A percentile compares a stretch with the other conserved stretches of the same genome.
These are phyloP conservation scores for Ophiorrhiza pumila DNA, from an alignment of 257 asterid genomes.

Conservation along the genomic window DNA sequence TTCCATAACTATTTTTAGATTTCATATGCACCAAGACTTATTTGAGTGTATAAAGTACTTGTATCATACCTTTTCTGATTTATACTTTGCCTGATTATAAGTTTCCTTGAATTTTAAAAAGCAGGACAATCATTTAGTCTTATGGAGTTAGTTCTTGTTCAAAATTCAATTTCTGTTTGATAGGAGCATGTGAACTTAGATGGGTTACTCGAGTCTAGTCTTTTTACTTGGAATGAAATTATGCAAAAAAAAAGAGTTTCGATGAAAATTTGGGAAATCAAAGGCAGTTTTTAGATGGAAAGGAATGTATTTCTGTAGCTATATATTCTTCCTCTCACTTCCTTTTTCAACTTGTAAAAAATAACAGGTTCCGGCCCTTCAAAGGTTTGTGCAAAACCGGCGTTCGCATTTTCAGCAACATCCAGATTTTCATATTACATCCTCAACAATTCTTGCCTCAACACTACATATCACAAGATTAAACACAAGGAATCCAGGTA, in stretches of 20 bases:
- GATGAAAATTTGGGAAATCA: not conserved
- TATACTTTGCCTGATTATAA: too few species aligned
- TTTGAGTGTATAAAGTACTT: too few species aligned
- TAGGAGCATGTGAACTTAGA: not conserved
- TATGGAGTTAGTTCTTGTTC: too few species aligned
- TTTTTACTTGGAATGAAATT: too few species aligned
- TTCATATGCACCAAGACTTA: not conserved
- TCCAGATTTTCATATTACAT: conserved; percentile 89
- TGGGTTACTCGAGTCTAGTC: not conserved
- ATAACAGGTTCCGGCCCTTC: conserved; percentile 89
- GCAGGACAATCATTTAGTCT: too few species aligned
- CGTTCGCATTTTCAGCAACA: conserved; percentile 88
- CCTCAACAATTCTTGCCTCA: conserved; percentile 92
- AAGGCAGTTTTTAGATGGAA: not conserved
- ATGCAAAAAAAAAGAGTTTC: too few species aligned
- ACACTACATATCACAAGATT: conserved; percentile 85
- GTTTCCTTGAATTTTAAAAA: too few species aligned
- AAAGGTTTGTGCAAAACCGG: conserved; percentile 85
- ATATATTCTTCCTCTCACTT: not conserved
- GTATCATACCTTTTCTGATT: too few species aligned
- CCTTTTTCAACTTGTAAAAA: not conserved
- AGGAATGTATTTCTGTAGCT: not conserved
- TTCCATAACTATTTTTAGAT: not conserved
- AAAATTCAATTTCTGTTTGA: too few species aligned
- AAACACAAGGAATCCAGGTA: conserved; percentile 60